These are phyloP conservation scores for Amesomyces nigricolor DNA, from an alignment of 2,329 filamentous ascomycete genomes.

Conservation along the genomic window DNA sequence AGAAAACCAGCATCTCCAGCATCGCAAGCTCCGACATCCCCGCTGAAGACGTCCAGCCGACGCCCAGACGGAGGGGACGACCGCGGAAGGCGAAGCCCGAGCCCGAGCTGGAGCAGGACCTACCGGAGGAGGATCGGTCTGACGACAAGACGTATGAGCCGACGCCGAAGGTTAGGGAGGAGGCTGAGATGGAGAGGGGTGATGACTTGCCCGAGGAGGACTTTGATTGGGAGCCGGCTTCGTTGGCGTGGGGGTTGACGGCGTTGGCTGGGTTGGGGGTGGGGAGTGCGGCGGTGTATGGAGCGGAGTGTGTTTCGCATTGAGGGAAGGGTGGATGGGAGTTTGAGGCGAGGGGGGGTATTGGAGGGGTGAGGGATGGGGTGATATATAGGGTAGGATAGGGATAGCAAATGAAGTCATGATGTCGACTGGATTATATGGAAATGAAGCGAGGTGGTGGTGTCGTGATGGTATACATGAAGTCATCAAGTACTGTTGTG, in stretches of 20 bases:
- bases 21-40: constrained; percentile 11
- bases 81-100: constrained; percentile 26
- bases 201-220: constrained; percentile 38
- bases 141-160: constrained; percentile 37
- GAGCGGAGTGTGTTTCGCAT: constrained; percentile 41
- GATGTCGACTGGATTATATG: no score
- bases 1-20: constrained; percentile 23
- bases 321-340: constrained; percentile 17
- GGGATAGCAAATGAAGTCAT: no score
- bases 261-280: constrained; percentile 40
- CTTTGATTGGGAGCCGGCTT: constrained; percentile 43
- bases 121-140: constrained; percentile 16
- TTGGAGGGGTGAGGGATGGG: neutral
- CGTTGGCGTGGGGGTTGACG: constrained; percentile 43
- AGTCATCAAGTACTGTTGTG: no score
- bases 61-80: constrained; percentile 26
- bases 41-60: constrained; percentile 6
- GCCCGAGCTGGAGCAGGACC: constrained; percentile 12
- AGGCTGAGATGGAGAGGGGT: constrained; percentile 32
- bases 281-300: constrained; percentile 42
- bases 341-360: no score
- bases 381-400: no score
- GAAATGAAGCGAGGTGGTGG: no score
- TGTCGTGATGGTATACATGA: no score
- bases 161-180: constrained; percentile 29